A percentile compares a stretch with the other conserved stretches of the same genome.
Evolutionary conservation across 140 eudicot species (phyloP).

Genomic region (Oenanthe javanica): DNA sequence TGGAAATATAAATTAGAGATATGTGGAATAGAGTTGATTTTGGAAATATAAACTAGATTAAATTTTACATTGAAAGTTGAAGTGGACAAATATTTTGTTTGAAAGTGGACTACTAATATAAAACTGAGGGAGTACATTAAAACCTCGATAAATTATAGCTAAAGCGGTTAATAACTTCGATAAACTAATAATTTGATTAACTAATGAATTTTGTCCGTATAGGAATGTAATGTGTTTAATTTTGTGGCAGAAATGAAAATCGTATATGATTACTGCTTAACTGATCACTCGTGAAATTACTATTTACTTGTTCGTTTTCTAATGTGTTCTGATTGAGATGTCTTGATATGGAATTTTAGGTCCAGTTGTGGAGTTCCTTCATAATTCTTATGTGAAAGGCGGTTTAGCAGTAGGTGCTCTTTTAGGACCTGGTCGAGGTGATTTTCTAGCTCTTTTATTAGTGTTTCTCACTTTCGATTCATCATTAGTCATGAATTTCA

Average conservation of each 20-base stretch:
- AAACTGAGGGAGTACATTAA: background rate
- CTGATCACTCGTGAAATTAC: background rate
- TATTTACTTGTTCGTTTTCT: background rate
- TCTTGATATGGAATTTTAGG: slow-evolving; percentile 36
- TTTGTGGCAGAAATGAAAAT: background rate
- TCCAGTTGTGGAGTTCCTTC: slow-evolving; percentile 53
- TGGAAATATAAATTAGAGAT: too few species aligned
- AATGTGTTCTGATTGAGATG: slow-evolving; percentile 9
- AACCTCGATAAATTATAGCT: background rate
- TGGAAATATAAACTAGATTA: too few species aligned
- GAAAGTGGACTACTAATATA: too few species aligned
- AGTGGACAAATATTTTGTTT: too few species aligned
- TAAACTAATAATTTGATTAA: background rate
- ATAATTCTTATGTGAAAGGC: slow-evolving; percentile 82
- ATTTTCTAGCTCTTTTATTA: slow-evolving; percentile 9
- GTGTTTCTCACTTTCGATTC: background rate
- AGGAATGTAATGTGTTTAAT: background rate
- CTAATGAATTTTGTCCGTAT: too few species aligned
- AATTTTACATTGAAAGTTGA: too few species aligned
- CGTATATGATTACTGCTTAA: background rate
- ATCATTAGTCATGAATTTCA: background rate
- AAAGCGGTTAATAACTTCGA: background rate
- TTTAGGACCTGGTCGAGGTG: slow-evolving; percentile 95
- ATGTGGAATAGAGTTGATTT: too few species aligned
- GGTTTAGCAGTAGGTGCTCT: slow-evolving; percentile 80